A percentile compares a stretch with the other conserved stretches of the same genome.
These are phyloP conservation scores for Lodderomyces margitis DNA, from an alignment of 1,139 yeast genomes.

Conservation along the genomic window DNA sequence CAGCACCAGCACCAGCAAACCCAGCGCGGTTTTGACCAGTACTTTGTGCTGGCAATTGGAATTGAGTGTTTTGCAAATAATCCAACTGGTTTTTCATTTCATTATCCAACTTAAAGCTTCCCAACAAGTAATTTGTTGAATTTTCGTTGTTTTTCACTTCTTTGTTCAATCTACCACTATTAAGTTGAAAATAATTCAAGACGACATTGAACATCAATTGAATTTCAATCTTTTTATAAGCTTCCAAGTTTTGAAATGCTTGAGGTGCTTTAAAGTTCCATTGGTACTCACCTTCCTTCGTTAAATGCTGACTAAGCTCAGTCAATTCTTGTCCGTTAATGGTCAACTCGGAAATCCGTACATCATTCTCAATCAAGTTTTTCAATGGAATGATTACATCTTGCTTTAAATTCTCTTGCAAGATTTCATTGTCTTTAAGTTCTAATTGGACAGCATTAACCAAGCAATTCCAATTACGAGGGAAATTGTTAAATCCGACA, in stretches of 20 bases:
- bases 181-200: constrained; percentile 65
- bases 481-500: constrained; percentile 54
- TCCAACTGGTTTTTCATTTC: constrained; percentile 42
- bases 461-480: constrained; percentile 56
- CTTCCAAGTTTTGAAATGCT: constrained; percentile 73
- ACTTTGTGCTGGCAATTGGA: constrained; percentile 17
- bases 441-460: constrained; percentile 53
- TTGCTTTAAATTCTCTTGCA: constrained; percentile 50
- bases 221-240: constrained; percentile 66
- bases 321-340: constrained; percentile 42
- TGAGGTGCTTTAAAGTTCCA: constrained; percentile 84
- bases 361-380: constrained; percentile 52
- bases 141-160: constrained; percentile 58
- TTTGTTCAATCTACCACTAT: constrained; percentile 45
- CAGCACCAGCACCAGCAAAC: neutral
- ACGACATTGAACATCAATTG: constrained; percentile 66
- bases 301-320: constrained; percentile 30
- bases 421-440: constrained; percentile 49
- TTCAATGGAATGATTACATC: constrained; percentile 58
- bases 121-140: constrained; percentile 62
- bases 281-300: constrained; percentile 37
- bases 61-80: constrained; percentile 29
- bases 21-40: constrained; percentile 4
- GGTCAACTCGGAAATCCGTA: constrained; percentile 43
- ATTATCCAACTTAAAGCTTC: constrained; percentile 35